Percentiles rank a stretch among this genome's conserved stretches.
phyloP scores from a whole-genome alignment of 768 basidiomycete genomes.

The Xanthoconium purpureum region DNA sequence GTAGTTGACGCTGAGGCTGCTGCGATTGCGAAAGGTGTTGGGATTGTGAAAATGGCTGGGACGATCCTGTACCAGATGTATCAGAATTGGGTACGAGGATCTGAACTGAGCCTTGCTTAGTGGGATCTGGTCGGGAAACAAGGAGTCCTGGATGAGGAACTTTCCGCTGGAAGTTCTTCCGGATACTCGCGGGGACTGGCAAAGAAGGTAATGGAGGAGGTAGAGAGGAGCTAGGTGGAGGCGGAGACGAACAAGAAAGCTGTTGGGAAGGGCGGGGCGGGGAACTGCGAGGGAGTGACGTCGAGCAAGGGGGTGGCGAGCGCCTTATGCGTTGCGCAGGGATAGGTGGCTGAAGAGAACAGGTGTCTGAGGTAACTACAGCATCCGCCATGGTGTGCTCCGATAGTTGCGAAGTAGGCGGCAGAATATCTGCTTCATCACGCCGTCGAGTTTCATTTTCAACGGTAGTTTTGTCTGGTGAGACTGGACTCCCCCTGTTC shows the following conservation, averaged over 20 bases:
- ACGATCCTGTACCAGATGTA: slow-evolving; percentile 40
- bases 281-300: slow-evolving; percentile 8
- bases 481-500: slow-evolving; percentile 16
- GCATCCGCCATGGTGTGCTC: slow-evolving; percentile 4
- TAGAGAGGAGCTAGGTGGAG: slow-evolving; percentile 11
- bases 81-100: slow-evolving; percentile 60
- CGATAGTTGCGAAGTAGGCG: not conserved
- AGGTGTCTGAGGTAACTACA: slow-evolving; percentile 3
- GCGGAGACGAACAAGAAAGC: slow-evolving; percentile 11
- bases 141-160: slow-evolving; percentile 42
- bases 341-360: slow-evolving; percentile 26
- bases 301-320: slow-evolving; percentile 3
- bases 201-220: slow-evolving; percentile 7
- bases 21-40: slow-evolving; percentile 29
- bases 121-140: slow-evolving; percentile 31
- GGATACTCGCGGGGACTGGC: slow-evolving; percentile 9
- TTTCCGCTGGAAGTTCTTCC: slow-evolving; percentile 38
- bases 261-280: slow-evolving; percentile 1
- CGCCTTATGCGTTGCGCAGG: slow-evolving; percentile 26
- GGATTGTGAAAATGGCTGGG: slow-evolving; percentile 30
- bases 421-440: slow-evolving; percentile 1
- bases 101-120: slow-evolving; percentile 35
- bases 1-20: slow-evolving; percentile 21
- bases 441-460: not conserved
- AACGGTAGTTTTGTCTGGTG: not conserved